Percentiles rank a stretch among this genome's conserved stretches.
phyloP scores from a whole-genome alignment of 345 rosid genomes.

The Euclidium syriacum region DNA sequence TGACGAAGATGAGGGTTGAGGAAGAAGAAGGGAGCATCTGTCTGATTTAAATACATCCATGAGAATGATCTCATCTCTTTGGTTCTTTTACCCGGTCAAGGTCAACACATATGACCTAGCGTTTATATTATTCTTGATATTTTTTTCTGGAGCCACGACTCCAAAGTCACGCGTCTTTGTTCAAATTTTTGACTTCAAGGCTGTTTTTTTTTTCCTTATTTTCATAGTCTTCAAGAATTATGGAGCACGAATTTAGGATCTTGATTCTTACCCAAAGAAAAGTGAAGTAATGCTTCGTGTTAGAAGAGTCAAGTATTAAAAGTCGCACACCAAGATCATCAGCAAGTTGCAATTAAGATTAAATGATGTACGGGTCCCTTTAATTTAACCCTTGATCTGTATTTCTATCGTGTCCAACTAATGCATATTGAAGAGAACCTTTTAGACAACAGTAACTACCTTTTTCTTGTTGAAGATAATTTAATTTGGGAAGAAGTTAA shows the following conservation, averaged over 20 bases:
- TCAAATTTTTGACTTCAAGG: conserved; percentile 19
- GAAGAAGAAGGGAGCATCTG: background rate
- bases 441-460: background rate
- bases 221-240: background rate
- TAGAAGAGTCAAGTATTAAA: conserved; percentile 1
- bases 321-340: conserved; percentile 2
- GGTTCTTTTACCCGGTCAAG: conserved; percentile 27
- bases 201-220: background rate
- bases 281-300: background rate
- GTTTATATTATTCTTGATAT: conserved; percentile 1
- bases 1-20: conserved; percentile 1
- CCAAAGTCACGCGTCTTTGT: conserved; percentile 29
- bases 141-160: background rate
- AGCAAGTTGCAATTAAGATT: background rate
- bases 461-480: no score
- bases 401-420: background rate
- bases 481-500: no score
- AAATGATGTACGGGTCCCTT: background rate
- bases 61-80: background rate
- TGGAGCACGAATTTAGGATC: background rate
- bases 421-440: background rate
- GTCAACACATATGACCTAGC: conserved; percentile 24
- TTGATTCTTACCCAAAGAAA: background rate
- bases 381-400: background rate
- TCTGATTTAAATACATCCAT: conserved; percentile 12